Percentiles rank a stretch among this genome's conserved stretches.
phyloP scores from a whole-genome alignment of 2,329 filamentous ascomycete genomes.

The Leptodontidium sp. region DNA sequence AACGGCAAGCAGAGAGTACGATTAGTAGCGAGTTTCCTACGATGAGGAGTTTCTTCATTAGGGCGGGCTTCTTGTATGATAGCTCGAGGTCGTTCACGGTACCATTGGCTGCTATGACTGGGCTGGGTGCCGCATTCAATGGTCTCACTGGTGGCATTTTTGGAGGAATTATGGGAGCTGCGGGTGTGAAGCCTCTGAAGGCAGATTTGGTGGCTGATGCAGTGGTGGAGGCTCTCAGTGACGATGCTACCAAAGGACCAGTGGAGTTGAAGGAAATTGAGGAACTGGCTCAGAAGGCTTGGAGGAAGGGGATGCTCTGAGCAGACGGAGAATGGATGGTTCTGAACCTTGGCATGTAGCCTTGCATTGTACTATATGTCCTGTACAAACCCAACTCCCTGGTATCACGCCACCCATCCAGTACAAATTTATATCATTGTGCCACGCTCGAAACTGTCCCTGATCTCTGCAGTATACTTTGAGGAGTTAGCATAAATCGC shows the following conservation, averaged over 20 bases:
- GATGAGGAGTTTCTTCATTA: conserved; percentile 82
- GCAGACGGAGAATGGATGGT: conserved; percentile 19
- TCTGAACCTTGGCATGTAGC: conserved; percentile 30
- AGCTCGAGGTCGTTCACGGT: conserved; percentile 81
- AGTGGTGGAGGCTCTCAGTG: conserved; percentile 84
- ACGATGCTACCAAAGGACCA: conserved; percentile 75
- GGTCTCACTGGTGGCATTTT: conserved; percentile 78
- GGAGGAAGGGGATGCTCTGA: conserved; percentile 91
- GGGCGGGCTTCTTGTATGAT: conserved; percentile 91
- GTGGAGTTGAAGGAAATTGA: conserved; percentile 85
- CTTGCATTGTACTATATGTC: conserved; percentile 37
- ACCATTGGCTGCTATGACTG: conserved; percentile 81
- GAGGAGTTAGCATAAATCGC: conserved; percentile 39
- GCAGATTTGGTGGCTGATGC: conserved; percentile 89
- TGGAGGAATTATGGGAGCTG: conserved; percentile 79
- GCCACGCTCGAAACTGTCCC: conserved; percentile 96
- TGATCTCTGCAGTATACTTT: conserved; percentile 90
- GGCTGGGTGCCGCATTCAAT: conserved; percentile 80
- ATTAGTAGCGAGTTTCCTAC: conserved; percentile 76
- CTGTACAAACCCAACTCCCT: conserved; percentile 28
- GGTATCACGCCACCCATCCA: conserved; percentile 21
- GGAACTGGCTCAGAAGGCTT: conserved; percentile 79
- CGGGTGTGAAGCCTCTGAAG: conserved; percentile 85
- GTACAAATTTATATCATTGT: conserved; percentile 77
- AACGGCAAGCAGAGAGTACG: conserved; percentile 85